Percentiles rank a stretch among this genome's conserved stretches.
phyloP scores from a whole-genome alignment of 345 rosid genomes.

The Ricinus communis region DNA sequence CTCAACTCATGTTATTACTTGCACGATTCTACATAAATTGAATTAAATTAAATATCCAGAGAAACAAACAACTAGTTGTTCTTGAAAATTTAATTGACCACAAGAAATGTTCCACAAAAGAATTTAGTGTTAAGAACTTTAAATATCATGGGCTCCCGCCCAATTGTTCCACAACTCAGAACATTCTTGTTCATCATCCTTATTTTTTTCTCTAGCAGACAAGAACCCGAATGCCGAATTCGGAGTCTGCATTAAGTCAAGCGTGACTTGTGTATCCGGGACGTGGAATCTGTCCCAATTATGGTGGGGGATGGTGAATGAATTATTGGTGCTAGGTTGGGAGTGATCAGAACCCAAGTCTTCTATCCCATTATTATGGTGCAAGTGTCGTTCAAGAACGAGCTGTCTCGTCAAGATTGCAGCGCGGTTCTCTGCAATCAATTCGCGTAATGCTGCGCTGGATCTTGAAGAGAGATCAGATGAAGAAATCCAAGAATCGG shows the following conservation, averaged over 20 bases:
- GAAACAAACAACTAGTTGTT: too few species aligned
- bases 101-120: too few species aligned
- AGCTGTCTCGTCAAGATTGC: conserved; percentile 38
- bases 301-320: conserved; percentile 12
- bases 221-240: conserved; percentile 35
- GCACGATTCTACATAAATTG: too few species aligned
- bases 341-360: conserved; percentile 1
- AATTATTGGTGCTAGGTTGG: conserved; percentile 9
- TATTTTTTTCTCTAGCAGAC: conserved; percentile 25
- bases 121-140: conserved; percentile 3
- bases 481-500: conserved; percentile 37
- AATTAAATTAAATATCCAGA: too few species aligned
- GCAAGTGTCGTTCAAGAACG: conserved; percentile 25
- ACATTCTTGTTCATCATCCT: conserved; percentile 34
- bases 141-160: conserved; percentile 26
- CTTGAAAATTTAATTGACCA: too few species aligned
- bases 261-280: conserved; percentile 34
- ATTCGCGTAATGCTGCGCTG: conserved; percentile 49
- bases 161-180: conserved; percentile 39
- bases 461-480: conserved; percentile 50
- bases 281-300: conserved; percentile 30
- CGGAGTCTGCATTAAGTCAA: conserved; percentile 54
- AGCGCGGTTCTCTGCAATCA: conserved; percentile 53
- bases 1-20: too few species aligned
- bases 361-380: conserved; percentile 19